Conservation (phyloP, 768 basidiomycete genomes). For the Pilatotrama ljubarskyi region DNA sequence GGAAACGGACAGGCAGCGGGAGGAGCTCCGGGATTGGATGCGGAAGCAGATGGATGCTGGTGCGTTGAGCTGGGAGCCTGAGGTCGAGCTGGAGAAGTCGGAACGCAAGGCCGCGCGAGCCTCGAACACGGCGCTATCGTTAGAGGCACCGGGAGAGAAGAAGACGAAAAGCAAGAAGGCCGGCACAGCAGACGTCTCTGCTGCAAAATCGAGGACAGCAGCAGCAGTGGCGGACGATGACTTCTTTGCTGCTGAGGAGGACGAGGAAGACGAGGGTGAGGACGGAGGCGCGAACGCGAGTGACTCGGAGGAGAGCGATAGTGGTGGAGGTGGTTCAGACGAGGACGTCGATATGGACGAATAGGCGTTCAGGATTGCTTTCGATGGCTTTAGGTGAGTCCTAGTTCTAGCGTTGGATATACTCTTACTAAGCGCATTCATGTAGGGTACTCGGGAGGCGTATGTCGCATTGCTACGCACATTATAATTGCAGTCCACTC, state of each 20-base stretch:
- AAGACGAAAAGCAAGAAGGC: not conserved
- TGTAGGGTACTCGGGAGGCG: not conserved
- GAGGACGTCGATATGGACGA: slow-evolving; percentile 14
- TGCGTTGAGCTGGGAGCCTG: slow-evolving; percentile 61
- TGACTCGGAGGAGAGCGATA: not conserved
- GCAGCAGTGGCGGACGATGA: slow-evolving; percentile 28
- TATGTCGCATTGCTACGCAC: not conserved
- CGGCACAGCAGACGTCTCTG: not conserved
- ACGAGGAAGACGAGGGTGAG: slow-evolving; percentile 5
- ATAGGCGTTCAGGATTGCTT: not conserved
- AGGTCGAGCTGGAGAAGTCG: slow-evolving; percentile 38
- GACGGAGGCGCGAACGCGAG: not conserved
- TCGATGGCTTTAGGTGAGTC: not conserved
- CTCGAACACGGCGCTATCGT: not conserved
- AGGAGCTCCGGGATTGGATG: slow-evolving; percentile 61
- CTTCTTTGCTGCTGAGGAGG: slow-evolving; percentile 33
- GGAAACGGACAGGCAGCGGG: slow-evolving; percentile 50
- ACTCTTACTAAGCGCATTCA: not conserved
- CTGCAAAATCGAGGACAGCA: not conserved
- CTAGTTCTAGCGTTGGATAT: not conserved
- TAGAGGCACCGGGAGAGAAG: not conserved
- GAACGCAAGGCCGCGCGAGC: not conserved
- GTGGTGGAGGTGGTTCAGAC: slow-evolving; percentile 1
- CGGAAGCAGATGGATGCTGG: slow-evolving; percentile 59
- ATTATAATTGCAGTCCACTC: no score